Percentiles rank a stretch among this genome's conserved stretches.
These are phyloP conservation scores for Luffa acutangula DNA, from an alignment of 306 rosid species.

Conservation along the genomic window DNA sequence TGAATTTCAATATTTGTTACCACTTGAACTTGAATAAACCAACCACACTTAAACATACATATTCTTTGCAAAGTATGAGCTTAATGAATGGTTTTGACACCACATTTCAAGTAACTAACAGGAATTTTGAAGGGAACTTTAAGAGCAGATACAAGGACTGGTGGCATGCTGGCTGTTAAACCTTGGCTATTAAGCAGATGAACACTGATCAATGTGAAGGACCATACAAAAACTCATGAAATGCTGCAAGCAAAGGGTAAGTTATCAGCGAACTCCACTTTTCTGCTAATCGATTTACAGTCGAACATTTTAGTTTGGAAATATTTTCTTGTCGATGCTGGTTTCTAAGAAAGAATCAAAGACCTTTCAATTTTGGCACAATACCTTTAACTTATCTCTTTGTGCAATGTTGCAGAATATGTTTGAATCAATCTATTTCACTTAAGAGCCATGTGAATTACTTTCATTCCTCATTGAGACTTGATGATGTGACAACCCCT, in stretches of 20 bases:
- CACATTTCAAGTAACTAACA: too few species aligned
- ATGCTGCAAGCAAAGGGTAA: neutral
- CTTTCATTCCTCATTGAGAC: neutral
- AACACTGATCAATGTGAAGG: neutral
- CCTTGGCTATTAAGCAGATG: too few species aligned
- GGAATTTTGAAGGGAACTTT: neutral
- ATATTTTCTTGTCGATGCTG: neutral
- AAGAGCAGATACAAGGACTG: neutral
- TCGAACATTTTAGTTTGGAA: neutral
- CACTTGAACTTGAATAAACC: too few species aligned
- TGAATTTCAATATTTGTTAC: too few species aligned
- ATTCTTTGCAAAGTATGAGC: neutral
- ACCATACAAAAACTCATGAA: too few species aligned
- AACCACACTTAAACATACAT: neutral
- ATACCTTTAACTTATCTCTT: too few species aligned
- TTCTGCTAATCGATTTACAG: neutral
- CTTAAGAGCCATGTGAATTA: neutral
- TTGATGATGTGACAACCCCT: neutral
- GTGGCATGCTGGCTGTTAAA: too few species aligned
- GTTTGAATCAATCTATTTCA: neutral
- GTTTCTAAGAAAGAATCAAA: neutral
- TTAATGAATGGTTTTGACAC: neutral
- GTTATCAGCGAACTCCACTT: neutral
- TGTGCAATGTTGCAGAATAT: neutral
- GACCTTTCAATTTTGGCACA: neutral